These are phyloP conservation scores for Kodamaea jinghongensis DNA, from an alignment of 805 yeast genomes.

Conservation along the genomic window DNA sequence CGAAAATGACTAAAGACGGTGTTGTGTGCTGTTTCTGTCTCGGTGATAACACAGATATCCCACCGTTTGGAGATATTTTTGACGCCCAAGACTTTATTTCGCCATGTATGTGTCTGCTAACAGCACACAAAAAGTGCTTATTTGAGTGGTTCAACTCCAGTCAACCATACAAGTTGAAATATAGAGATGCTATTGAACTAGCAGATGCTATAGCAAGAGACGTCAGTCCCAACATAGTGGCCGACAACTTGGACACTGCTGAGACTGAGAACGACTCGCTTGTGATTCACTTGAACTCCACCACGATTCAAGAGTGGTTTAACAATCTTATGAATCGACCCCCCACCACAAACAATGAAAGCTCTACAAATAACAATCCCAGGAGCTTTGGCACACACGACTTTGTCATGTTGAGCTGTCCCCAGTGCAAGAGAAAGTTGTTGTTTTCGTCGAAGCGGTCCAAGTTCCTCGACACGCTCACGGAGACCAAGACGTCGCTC, in stretches of 20 bases:
- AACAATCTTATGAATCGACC: slow-evolving; percentile 1
- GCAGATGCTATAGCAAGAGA: slow-evolving; percentile 11
- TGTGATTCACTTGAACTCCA: slow-evolving; percentile 4
- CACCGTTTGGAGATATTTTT: slow-evolving; percentile 34
- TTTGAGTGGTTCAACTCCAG: slow-evolving; percentile 41
- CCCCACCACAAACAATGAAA: neutral
- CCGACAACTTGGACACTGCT: neutral
- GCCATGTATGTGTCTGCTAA: slow-evolving; percentile 41
- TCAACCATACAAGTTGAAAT: slow-evolving; percentile 25
- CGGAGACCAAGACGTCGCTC: slow-evolving; percentile 15
- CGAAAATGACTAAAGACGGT: slow-evolving; percentile 1
- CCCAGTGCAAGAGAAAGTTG: slow-evolving; percentile 40
- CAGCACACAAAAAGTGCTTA: slow-evolving; percentile 37
- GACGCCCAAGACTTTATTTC: slow-evolving; percentile 36
- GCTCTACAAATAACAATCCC: neutral
- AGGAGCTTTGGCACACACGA: slow-evolving; percentile 1
- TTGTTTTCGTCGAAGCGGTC: slow-evolving; percentile 32
- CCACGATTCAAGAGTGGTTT: slow-evolving; percentile 6
- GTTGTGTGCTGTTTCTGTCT: slow-evolving; percentile 36
- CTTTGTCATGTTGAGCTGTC: slow-evolving; percentile 22
- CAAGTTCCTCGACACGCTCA: slow-evolving; percentile 19
- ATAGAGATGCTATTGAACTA: slow-evolving; percentile 6
- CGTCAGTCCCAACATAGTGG: neutral
- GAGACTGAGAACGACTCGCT: slow-evolving; percentile 1
- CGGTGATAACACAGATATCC: slow-evolving; percentile 37